A percentile compares a stretch with the other conserved stretches of the same genome.
These are phyloP conservation scores for Zygoascus tannicola DNA, from an alignment of 805 yeast genomes.

Conservation along the genomic window DNA sequence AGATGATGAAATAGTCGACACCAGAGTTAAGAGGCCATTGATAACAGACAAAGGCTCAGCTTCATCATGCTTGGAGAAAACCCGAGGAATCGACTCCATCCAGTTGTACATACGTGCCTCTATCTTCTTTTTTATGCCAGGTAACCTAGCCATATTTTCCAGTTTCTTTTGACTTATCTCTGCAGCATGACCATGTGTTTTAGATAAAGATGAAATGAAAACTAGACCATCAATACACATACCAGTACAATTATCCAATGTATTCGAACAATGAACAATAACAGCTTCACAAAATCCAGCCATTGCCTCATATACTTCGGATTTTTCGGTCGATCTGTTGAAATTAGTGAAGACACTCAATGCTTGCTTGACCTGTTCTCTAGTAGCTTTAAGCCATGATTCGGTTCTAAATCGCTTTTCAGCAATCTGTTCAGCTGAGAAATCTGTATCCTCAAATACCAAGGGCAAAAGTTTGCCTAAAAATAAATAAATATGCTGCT, in stretches of 20 bases:
- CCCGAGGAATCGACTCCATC: conserved; percentile 22
- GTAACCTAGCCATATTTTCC: not conserved
- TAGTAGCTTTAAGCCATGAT: conserved; percentile 48
- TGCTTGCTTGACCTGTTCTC: conserved; percentile 41
- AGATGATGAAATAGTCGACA: not conserved
- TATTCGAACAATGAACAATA: conserved; percentile 27
- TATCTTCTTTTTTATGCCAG: not conserved
- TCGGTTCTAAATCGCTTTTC: conserved; percentile 32
- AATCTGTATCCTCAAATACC: conserved; percentile 14
- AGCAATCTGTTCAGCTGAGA: conserved; percentile 10
- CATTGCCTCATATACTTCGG: conserved; percentile 29
- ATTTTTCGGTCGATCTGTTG: conserved; percentile 22
- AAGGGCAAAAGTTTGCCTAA: conserved; percentile 12
- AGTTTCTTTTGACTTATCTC: not conserved
- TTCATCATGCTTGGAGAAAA: conserved; percentile 20
- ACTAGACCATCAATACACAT: conserved; percentile 8
- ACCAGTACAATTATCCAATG: conserved; percentile 33
- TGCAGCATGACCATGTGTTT: conserved; percentile 23
- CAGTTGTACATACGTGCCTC: conserved; percentile 20
- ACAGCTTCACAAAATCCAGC: conserved; percentile 27
- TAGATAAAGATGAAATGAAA: conserved; percentile 23
- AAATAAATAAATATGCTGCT: conserved; percentile 13
- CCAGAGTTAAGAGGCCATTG: not conserved
- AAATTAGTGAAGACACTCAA: conserved; percentile 30
- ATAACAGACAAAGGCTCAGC: not conserved